phyloP scores from a whole-genome alignment of 2,329 filamentous ascomycete species.

The Trichothecium roseum region DNA sequence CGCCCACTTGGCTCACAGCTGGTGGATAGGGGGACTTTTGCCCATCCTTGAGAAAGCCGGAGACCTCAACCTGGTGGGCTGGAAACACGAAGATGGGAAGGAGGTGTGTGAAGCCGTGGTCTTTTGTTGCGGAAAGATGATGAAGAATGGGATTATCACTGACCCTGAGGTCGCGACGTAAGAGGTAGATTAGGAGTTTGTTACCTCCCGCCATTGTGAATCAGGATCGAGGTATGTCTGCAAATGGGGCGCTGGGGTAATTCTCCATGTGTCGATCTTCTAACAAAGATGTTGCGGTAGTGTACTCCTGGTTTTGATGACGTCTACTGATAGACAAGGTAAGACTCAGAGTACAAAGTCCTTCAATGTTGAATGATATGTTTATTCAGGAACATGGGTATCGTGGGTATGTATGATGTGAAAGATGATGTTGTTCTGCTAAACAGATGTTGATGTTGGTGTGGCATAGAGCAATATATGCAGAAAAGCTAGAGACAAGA shows the following conservation, averaged over 20 bases:
- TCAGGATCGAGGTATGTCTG: background rate
- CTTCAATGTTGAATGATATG: too few relatives aligned
- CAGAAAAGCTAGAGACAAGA: too few relatives aligned
- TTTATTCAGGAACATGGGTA: too few relatives aligned
- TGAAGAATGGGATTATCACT: conserved; percentile 67
- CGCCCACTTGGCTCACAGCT: conserved; percentile 53
- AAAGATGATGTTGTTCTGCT: too few relatives aligned
- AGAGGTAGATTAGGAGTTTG: conserved; percentile 57
- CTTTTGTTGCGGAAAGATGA: conserved; percentile 33
- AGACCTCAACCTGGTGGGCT: conserved; percentile 62
- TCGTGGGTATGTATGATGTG: too few relatives aligned
- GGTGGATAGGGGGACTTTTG: conserved; percentile 55
- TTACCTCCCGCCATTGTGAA: conserved; percentile 26
- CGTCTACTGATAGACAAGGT: background rate
- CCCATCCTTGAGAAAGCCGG: conserved; percentile 54
- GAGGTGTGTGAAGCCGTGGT: conserved; percentile 54
- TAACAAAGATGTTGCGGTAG: background rate
- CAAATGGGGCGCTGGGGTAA: background rate
- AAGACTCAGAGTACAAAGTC: too few relatives aligned
- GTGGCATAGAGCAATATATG: too few relatives aligned
- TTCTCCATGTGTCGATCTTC: background rate
- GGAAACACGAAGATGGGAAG: conserved; percentile 62
- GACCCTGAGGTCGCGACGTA: conserved; percentile 63
- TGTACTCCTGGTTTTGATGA: background rate
- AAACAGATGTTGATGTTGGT: too few relatives aligned